Evolutionary conservation across 2,329 filamentous ascomycete genomes (phyloP), one percentile per base, ranked within the genome.

Genomic region (Claviceps pazoutovae): DNA sequence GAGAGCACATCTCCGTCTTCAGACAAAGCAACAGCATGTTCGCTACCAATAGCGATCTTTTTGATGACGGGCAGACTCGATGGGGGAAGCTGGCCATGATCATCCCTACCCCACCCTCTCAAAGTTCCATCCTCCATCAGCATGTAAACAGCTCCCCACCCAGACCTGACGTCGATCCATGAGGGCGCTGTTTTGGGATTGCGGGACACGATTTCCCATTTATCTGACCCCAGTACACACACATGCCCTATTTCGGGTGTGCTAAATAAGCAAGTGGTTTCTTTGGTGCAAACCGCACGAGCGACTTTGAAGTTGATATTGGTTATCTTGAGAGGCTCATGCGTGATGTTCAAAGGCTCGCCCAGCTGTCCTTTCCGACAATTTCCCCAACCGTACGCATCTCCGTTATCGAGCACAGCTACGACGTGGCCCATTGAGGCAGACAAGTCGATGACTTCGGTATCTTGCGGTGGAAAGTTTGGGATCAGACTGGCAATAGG

Each of bases 351-450:
- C 30, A 69, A 68, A 0, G 76, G 75, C 43, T 71, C 66, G 1
- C 89, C 90, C 1, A 95, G 69, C 64, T 98, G 91, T 0, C 87
- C 87, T 62, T 95, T 93, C 23, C 88, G 78, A 14, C 86, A 84
- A 59, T 82, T 87, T 0, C 93, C 93, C 91, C 91, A 97, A 2
- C 88, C 90, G 63, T 86, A 95, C 1, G 83, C 82, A 16, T 85
- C 75, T 0, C 90, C 91, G 62, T 85, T 84, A 44, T 76, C 77
- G 3, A 95, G 68, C 0, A 96, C 77, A 1, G 72, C 80, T 16
- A 94, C 78, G 0, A 82, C 80, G 62, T 98, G 93, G 21, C 80
- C 81, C 73, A 95, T 85, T 36, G 86, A 81, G 11, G 86, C 84
- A 2, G 83, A 72, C 26, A 96, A 62, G 53, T 84, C 77, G 1